Percentiles rank a stretch among this genome's conserved stretches.
phyloP scores from a whole-genome alignment of 2,329 filamentous ascomycete species.

The Pleoardoris graminearum region DNA sequence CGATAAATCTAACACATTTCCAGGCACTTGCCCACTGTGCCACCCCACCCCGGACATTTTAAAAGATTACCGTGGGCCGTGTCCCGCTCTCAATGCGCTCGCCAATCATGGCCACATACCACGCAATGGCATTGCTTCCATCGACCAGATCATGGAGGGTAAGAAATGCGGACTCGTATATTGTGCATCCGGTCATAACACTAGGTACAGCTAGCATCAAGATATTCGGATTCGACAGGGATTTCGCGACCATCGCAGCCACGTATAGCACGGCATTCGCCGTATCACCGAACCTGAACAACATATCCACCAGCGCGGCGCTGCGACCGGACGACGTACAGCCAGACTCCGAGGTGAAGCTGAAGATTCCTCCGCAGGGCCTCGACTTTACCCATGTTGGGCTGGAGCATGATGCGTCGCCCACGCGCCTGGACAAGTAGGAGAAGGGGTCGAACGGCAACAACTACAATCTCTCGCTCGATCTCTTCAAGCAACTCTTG shows the following conservation, averaged over 20 bases:
- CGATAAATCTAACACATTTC: too few species aligned
- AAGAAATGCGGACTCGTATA: too few species aligned
- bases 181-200: too few species aligned
- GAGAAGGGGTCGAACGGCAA: conserved; percentile 6
- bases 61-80: conserved; percentile 14
- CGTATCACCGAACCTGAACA: conserved; percentile 11
- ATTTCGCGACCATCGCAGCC: conserved; percentile 7
- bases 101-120: conserved; percentile 18
- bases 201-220: not conserved
- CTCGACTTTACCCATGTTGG: conserved; percentile 11
- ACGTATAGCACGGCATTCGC: conserved; percentile 11
- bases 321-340: not conserved
- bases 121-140: conserved; percentile 11
- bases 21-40: too few species aligned
- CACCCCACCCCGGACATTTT: not conserved
- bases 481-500: conserved; percentile 9
- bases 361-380: conserved; percentile 9
- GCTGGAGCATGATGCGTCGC: conserved; percentile 13
- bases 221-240: conserved; percentile 9
- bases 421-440: conserved; percentile 14
- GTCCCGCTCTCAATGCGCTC: conserved; percentile 16
- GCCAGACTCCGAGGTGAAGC: not conserved
- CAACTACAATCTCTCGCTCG: conserved; percentile 2
- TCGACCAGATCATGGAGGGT: conserved; percentile 8
- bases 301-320: conserved; percentile 11